Evolutionary conservation across 805 yeast species (phyloP).

Genomic region (Hanseniaspora jakobsenii): DNA sequence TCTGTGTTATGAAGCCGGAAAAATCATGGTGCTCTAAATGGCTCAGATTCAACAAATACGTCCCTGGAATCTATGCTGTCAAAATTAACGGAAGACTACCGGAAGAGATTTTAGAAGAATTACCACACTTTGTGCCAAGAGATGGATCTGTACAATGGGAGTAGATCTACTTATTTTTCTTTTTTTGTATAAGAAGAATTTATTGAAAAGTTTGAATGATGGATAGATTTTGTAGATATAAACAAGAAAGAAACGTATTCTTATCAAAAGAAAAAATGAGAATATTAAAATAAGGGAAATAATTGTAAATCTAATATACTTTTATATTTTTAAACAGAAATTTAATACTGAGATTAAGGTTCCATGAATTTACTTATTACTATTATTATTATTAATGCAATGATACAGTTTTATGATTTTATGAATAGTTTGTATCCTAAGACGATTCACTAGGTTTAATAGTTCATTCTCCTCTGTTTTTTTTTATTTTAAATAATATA

Average conservation of each 20-base stretch:
- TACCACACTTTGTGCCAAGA: slow-evolving; percentile 80
- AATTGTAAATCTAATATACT: too few species aligned
- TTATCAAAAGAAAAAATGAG: not conserved
- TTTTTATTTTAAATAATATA: too few species aligned
- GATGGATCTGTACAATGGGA: slow-evolving; percentile 66
- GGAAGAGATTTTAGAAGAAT: slow-evolving; percentile 62
- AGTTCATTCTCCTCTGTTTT: too few species aligned
- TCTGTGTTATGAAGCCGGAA: slow-evolving; percentile 75
- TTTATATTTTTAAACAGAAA: too few species aligned
- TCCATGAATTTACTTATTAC: too few species aligned
- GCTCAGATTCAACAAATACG: slow-evolving; percentile 81
- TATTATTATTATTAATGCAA: too few species aligned
- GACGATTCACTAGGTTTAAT: too few species aligned
- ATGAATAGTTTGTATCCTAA: too few species aligned
- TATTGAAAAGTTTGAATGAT: not conserved
- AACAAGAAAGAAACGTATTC: not conserved
- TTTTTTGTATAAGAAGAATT: not conserved
- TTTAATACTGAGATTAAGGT: too few species aligned
- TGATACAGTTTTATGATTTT: too few species aligned
- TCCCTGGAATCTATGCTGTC: slow-evolving; percentile 85
- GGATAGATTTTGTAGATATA: not conserved
- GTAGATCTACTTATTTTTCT: slow-evolving; percentile 8
- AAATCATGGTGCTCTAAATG: slow-evolving; percentile 94
- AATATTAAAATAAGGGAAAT: too few species aligned
- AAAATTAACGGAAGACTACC: slow-evolving; percentile 87